Base-by-base conservation (phyloP, 345 rosid genomes). In the Citrus sinensis region DNA sequence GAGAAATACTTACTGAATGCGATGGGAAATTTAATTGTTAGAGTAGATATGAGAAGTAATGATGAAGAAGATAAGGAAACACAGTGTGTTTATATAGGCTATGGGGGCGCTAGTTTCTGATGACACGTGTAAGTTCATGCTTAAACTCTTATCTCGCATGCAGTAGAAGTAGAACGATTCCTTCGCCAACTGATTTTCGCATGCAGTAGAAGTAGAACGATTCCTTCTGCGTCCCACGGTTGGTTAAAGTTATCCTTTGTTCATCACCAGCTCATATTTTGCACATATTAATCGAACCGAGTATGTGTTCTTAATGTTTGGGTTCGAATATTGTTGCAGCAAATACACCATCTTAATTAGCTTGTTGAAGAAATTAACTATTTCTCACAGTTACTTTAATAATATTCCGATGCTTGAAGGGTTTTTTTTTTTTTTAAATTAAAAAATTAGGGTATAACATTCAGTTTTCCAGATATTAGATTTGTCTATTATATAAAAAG, bases 81-180 rank as follows among this genome's bases (percentile, higher is more conserved):
- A 1, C 0, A 5, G 22, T 4, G 7, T 17, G 58, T 54, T 17
- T 54, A 54, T 54, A 17, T 54, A 54, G 58, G 58, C 2, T 13
- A 13, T 46, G 17, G 17, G 5, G 5, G 51, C 17, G 4, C 17
- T 46, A 3, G 17, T 84, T 1, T 85, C 72, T 73, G 90, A 49
- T 87, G 93, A 76, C 63, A 25, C 63, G 63, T 59, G 27, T 0
- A 59, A 24, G 63, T n/a, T 25, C 1, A 59, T 2, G 29, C 9
- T 59, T 59, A 9, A 59, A 59, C 62, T n/a, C 62, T 20, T 8
- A 9, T n/a, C 62, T 24, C 11, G 63, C 63, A 59, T 59, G 1
- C 29, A 24, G 25, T 16, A n/a, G 30, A 24, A 24, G 25, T 8
- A 20, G 63, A 59, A 59, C 63, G 24, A 59, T 59, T 59, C 63